Evolutionary conservation across 345 rosid species (phyloP).

Genomic region (Rhodamnia argentea): DNA sequence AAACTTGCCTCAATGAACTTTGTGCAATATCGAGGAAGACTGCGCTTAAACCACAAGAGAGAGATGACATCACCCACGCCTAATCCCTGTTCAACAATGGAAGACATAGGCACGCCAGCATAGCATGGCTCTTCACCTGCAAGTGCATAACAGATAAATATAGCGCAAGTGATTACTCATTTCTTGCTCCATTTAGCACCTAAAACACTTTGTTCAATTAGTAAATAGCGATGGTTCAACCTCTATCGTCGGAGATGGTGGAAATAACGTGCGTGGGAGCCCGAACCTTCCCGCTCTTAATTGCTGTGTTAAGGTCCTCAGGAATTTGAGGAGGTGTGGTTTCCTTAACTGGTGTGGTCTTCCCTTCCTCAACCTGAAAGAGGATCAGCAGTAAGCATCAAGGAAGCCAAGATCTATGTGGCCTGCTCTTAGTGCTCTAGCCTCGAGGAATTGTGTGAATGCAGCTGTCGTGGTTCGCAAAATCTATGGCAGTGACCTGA

Average conservation of each 20-base stretch:
- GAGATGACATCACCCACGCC: constrained; percentile 99
- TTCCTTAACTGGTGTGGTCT: constrained; percentile 70
- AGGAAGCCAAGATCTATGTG: background rate
- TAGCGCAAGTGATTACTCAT: background rate
- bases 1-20: constrained; percentile 69
- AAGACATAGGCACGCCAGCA: constrained; percentile 99
- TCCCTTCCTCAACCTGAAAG: constrained; percentile 63
- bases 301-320: constrained; percentile 85
- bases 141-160: background rate
- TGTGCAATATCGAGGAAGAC: constrained; percentile 96
- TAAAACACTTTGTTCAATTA: background rate
- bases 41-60: constrained; percentile 92
- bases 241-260: constrained; percentile 95
- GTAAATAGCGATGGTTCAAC: constrained; percentile 11
- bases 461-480: background rate
- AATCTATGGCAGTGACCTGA: background rate
- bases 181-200: background rate
- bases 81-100: constrained; percentile 78
- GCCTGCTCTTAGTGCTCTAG: background rate
- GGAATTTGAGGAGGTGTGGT: constrained; percentile 87
- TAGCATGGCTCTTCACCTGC: constrained; percentile 98
- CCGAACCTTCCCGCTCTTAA: constrained; percentile 92
- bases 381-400: background rate
- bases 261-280: constrained; percentile 98
- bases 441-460: background rate